Base-by-base conservation (phyloP, 495 filamentous ascomycete species). In the Aspergillus leporis region DNA sequence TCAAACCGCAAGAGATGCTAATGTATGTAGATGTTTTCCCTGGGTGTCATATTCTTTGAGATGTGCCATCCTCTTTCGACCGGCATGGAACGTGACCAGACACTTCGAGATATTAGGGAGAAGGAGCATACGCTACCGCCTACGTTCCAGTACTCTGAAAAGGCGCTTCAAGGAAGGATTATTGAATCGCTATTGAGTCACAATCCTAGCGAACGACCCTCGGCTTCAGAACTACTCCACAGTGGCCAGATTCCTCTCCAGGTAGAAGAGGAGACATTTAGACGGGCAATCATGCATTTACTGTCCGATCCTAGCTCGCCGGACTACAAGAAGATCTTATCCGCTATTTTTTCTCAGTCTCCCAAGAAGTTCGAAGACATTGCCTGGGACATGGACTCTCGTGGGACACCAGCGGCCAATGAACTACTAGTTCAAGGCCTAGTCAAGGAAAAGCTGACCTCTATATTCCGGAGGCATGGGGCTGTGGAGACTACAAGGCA, bases 1-100 rank as follows among this genome's bases (percentile, higher is more conserved):
- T 30, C 13, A 23, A 34, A 21, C 40, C 14, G 25, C 12, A 23
- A 18, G 51, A 5, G 40, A 58, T 66, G 31, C 52, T 70, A 46
- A 62, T 48, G 13, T 21, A 18, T 53, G 23, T 53, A 90, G 85
- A 97, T 98, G 93, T 98, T 92, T 67, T 97, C 95, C 0, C 77
- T 98, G 30, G 94, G 94, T 10, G 89, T 98, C 47, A 98, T 98
- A 57, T 96, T 98, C 73, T 96, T 98, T 63, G 94, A 98, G 70
- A 98, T 98, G 93, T 94, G 90, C 61, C 87, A 92, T 64, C 79
- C 87, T 28, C 79, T 95, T 3, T 85, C 88, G 51, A 86, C 89
- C 1, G 88, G 86, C 0, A 98, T 98, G 92, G 92, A 98, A 72
- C 85, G 95, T 34, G 91, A 90, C 22, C 75, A 87, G 55, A 87